Conservation (phyloP, 805 yeast species). For the Sungouiozyma ichnusensis region DNA sequence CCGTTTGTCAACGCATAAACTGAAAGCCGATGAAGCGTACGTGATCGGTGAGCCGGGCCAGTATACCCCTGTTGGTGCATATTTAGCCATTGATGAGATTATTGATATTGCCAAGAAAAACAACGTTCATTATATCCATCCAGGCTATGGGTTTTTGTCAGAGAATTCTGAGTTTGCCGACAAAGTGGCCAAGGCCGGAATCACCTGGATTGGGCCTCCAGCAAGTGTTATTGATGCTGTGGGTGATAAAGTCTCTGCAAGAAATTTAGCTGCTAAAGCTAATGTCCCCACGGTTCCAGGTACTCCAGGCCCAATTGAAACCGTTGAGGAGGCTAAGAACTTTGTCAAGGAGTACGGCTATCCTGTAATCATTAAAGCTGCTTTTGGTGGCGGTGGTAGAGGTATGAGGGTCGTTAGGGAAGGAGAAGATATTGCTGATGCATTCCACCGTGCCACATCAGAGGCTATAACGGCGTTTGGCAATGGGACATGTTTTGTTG, state of each 20-base stretch:
- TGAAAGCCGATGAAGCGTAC: constrained; percentile 70
- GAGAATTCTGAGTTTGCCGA: constrained; percentile 96
- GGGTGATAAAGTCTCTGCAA: constrained; percentile 93
- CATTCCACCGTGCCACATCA: constrained; percentile 84
- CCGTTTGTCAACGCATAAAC: constrained; percentile 77
- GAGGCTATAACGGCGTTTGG: constrained; percentile 91
- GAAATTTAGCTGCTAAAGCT: constrained; percentile 86
- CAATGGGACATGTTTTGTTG: constrained; percentile 90
- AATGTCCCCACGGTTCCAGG: constrained; percentile 98
- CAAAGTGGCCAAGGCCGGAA: constrained; percentile 69
- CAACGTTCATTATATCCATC: constrained; percentile 89
- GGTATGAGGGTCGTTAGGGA: constrained; percentile 90
- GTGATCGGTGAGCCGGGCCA: constrained; percentile 54
- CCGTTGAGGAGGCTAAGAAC: constrained; percentile 62
- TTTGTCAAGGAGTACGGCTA: constrained; percentile 69
- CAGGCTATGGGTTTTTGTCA: constrained; percentile 94
- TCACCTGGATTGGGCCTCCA: constrained; percentile 92
- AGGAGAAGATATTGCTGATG: constrained; percentile 68
- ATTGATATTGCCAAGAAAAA: constrained; percentile 74
- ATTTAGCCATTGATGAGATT: constrained; percentile 75
- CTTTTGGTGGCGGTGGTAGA: constrained; percentile 99
- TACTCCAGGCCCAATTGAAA: constrained; percentile 58
- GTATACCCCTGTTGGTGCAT: constrained; percentile 77
- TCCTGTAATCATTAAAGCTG: constrained; percentile 92
- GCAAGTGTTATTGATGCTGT: constrained; percentile 86